Evolutionary conservation across 345 rosid species (phyloP), one percentile per base, ranked within the genome.

Genomic region (Durio zibethinus): DNA sequence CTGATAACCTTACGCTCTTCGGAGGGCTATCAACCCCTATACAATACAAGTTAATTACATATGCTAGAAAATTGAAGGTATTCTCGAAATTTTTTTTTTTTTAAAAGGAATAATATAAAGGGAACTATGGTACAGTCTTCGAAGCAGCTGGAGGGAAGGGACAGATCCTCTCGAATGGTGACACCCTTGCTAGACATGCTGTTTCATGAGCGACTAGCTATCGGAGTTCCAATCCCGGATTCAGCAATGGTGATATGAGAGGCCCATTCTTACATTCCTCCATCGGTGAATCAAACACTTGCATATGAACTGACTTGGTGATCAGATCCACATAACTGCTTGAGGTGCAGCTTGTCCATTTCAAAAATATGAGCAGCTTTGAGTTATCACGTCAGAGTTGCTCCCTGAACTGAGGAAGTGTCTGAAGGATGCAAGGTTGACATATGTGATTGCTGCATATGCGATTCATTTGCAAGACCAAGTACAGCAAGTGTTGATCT

Each of bases 401-500:
- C 75, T 76, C 89, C 92, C 7, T 84, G 91, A 76, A 85, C 81
- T 21, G 97, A 85, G 54, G 94, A 85, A 75, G 89, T 79, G 74
- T 87, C 92, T 23, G 96, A 82, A 42, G 90, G 79, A 70, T 86
- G 89, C 87, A 91, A 80, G 45, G 87, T 76, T 10, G 90, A 59
- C 27, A 79, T 59, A 73, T 79, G 87, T 20, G 84, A 85, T 54
- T 85, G 83, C 80, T 80, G 90, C 53, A 74, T 38, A 64, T 84
- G 85, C 14, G 83, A 63, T 63, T 87, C 94, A 75, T 70, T 85
- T 64, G 83, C 84, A 82, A 92, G 87, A 77, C 97, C 98, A 74
- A 96, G 97, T 77, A 90, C 86, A 18, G 85, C 89, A 35, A 92
- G 89, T 2, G 84, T 90, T 63, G 93, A 83, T 82, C 99, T 96